Conservation (phyloP, 371 early-diverging fungal species). For the Fennellomyces sp. region DNA sequence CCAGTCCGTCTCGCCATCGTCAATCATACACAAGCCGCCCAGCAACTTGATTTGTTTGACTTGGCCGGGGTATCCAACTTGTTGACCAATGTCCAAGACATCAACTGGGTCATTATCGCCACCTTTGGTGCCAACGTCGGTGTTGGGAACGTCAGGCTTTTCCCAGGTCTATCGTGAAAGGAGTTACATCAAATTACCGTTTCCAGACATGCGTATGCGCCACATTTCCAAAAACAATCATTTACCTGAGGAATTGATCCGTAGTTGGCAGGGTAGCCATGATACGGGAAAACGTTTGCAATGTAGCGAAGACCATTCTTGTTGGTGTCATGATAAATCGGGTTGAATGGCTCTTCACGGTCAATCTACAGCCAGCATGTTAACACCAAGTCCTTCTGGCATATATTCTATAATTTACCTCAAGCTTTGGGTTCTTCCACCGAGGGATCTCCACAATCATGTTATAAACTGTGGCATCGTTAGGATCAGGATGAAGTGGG, state of each 20-base stretch:
- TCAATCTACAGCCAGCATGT: constrained; percentile 11
- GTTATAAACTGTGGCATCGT: constrained; percentile 50
- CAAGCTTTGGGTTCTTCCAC: constrained; percentile 99
- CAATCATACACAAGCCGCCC: constrained; percentile 93
- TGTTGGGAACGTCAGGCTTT: constrained; percentile 85
- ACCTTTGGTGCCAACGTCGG: constrained; percentile 74
- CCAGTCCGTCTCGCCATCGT: constrained; percentile 98
- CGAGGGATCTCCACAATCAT: constrained; percentile 99
- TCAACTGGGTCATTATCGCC: constrained; percentile 99
- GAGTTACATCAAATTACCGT: background rate
- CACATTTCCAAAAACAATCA: background rate
- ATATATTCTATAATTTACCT: constrained; percentile 59
- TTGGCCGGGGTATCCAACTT: constrained; percentile 83
- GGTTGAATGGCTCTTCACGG: constrained; percentile 76
- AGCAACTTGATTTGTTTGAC: constrained; percentile 97
- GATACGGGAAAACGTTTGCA: constrained; percentile 98
- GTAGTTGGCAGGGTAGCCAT: constrained; percentile 99
- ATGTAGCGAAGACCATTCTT: constrained; percentile 98
- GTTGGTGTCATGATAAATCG: constrained; percentile 98
- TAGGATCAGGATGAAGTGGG: constrained; percentile 10
- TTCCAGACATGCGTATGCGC: too few species aligned
- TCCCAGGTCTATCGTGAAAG: constrained; percentile 84
- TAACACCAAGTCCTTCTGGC: background rate
- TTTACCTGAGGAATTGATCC: constrained; percentile 93
- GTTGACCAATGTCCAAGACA: constrained; percentile 93